A percentile compares a stretch with the other conserved stretches of the same genome.
Conservation (phyloP, 768 basidiomycete species). For the Tricholoma sp. region DNA sequence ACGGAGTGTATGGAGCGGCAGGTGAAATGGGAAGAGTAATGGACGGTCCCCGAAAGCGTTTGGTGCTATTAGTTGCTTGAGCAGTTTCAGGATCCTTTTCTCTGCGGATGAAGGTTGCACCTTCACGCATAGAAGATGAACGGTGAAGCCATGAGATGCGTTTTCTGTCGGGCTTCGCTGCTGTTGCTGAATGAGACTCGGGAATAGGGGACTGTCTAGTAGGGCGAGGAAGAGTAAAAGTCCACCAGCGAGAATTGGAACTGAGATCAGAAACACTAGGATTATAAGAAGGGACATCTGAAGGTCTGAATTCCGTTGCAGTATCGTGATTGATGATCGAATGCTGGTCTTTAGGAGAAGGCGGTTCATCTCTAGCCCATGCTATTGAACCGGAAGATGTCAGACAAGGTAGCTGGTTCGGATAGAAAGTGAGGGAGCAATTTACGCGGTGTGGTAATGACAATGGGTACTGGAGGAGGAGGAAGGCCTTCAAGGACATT, state of each 20-base stretch:
- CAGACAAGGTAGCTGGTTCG: slow-evolving; percentile 3
- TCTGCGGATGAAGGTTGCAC: slow-evolving; percentile 28
- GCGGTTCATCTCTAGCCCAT: slow-evolving; percentile 82
- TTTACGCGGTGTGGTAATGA: slow-evolving; percentile 71
- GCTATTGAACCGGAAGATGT: slow-evolving; percentile 36
- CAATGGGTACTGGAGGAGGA: slow-evolving; percentile 44
- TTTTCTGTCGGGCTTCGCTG: slow-evolving; percentile 28
- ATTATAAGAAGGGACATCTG: slow-evolving; percentile 50
- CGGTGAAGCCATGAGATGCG: slow-evolving; percentile 47
- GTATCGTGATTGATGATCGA: slow-evolving; percentile 23
- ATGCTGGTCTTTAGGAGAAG: slow-evolving; percentile 55
- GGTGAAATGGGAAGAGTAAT: slow-evolving; percentile 31
- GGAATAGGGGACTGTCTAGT: slow-evolving; percentile 19
- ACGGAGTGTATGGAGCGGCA: slow-evolving; percentile 43
- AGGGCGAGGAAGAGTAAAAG: slow-evolving; percentile 59
- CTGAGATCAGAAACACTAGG: slow-evolving; percentile 38
- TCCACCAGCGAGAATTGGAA: slow-evolving; percentile 67
- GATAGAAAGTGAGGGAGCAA: slow-evolving; percentile 8
- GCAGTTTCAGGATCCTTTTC: slow-evolving; percentile 20
- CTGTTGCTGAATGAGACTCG: slow-evolving; percentile 12
- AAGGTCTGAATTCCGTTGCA: slow-evolving; percentile 36
- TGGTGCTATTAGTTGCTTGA: slow-evolving; percentile 5
- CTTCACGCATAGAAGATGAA: slow-evolving; percentile 31
- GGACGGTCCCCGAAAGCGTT: slow-evolving; percentile 24
- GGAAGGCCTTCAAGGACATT: slow-evolving; percentile 25